Conservation (phyloP, 176 grass and related monocot genomes). For the Aegilops speltoides region DNA sequence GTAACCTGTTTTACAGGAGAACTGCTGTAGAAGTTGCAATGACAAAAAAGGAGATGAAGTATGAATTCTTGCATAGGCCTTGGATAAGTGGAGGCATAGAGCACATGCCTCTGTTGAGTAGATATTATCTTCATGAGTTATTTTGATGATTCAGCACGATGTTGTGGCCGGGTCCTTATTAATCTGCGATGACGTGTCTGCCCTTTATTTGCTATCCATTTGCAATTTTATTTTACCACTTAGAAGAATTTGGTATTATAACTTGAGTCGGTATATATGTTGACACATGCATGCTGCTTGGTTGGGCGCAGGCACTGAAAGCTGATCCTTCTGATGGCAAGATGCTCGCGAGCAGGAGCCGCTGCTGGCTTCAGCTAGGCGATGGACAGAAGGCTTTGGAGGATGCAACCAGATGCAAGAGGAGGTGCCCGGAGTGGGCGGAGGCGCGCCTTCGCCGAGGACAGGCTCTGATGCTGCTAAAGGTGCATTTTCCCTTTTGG, state of each 20-base stretch:
- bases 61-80: background rate
- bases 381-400: conserved; percentile 35
- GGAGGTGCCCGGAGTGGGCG: conserved; percentile 20
- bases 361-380: conserved; percentile 49
- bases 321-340: conserved; percentile 23
- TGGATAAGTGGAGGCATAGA: background rate
- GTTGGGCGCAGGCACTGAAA: conserved; percentile 30
- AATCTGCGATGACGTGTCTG: background rate
- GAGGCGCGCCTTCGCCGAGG: conserved; percentile 37
- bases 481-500: background rate
- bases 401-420: conserved; percentile 30
- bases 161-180: background rate
- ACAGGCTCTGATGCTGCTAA: conserved; percentile 31
- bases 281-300: background rate
- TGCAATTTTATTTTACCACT: background rate
- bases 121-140: background rate
- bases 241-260: background rate
- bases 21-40: background rate
- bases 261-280: background rate
- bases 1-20: background rate
- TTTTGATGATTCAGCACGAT: background rate
- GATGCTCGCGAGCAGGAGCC: conserved; percentile 48
- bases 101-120: background rate
- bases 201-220: background rate
- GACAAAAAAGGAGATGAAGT: background rate